Conservation (phyloP, 768 basidiomycete genomes). For the Lactarius akahatsu region DNA sequence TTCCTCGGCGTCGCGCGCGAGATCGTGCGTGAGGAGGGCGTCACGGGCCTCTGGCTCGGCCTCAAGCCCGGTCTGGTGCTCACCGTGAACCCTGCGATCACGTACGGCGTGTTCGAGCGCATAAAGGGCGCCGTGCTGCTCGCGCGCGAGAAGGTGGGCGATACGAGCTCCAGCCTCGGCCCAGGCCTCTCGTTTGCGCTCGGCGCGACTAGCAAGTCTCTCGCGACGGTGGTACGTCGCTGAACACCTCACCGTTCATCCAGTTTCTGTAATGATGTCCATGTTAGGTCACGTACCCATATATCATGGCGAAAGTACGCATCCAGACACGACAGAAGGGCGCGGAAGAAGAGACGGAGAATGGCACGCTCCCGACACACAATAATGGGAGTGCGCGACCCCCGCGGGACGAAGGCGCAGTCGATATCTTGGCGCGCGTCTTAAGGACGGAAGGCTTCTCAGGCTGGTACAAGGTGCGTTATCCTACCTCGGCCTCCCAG, state of each 20-base stretch:
- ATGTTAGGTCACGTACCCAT: slow-evolving; percentile 85
- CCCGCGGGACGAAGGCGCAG: slow-evolving; percentile 62
- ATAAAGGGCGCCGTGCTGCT: slow-evolving; percentile 73
- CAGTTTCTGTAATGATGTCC: background rate
- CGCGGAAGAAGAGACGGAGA: slow-evolving; percentile 45
- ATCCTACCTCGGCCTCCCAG: slow-evolving; percentile 7
- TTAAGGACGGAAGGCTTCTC: slow-evolving; percentile 72
- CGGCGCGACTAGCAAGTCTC: slow-evolving; percentile 92
- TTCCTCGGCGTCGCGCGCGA: slow-evolving; percentile 79
- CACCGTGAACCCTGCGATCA: slow-evolving; percentile 96
- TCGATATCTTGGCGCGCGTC: slow-evolving; percentile 71
- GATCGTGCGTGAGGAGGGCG: slow-evolving; percentile 86
- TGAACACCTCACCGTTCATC: background rate
- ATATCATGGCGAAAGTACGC: slow-evolving; percentile 95
- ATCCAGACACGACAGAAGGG: slow-evolving; percentile 82
- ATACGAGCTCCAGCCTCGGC: slow-evolving; percentile 55
- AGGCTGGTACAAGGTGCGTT: slow-evolving; percentile 93
- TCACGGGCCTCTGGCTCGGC: slow-evolving; percentile 89
- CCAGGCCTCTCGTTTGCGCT: slow-evolving; percentile 79
- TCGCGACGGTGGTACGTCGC: slow-evolving; percentile 85
- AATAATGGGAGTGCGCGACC: slow-evolving; percentile 38
- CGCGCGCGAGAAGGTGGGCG: slow-evolving; percentile 47
- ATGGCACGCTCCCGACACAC: slow-evolving; percentile 39
- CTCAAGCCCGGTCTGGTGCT: slow-evolving; percentile 91
- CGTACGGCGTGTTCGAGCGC: slow-evolving; percentile 92